A percentile compares a stretch with the other conserved stretches of the same genome.
phyloP scores from a whole-genome alignment of 805 yeast genomes.

The Lipomyces yamanashiensis region DNA sequence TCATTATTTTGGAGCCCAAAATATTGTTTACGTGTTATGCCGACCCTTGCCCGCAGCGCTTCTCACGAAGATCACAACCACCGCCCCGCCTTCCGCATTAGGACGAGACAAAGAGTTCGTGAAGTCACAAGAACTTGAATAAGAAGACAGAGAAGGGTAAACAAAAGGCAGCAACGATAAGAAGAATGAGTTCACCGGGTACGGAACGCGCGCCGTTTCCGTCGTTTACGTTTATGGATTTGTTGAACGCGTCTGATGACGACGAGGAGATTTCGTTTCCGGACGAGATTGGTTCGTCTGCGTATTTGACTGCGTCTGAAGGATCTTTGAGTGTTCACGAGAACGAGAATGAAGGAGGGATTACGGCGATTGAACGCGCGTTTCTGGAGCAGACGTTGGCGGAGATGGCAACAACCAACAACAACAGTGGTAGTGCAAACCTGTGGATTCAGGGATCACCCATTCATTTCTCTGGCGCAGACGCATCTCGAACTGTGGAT shows the following conservation, averaged over 20 bases:
- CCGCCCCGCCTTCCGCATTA: slow-evolving; percentile 1
- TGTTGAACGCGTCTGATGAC: slow-evolving; percentile 17
- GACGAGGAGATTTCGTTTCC: background rate
- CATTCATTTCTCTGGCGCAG: slow-evolving; percentile 2
- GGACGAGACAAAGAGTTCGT: background rate
- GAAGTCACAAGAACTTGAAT: background rate
- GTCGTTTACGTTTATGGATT: slow-evolving; percentile 30
- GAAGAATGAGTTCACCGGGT: background rate
- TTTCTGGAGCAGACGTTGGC: slow-evolving; percentile 22
- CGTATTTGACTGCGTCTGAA: slow-evolving; percentile 1
- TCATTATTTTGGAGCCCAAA: background rate
- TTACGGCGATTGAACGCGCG: slow-evolving; percentile 17
- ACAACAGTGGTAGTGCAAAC: too few relatives aligned
- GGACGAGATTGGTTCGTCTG: background rate
- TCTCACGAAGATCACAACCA: background rate
- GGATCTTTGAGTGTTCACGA: background rate
- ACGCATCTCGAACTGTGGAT: slow-evolving; percentile 4
- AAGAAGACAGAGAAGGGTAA: background rate
- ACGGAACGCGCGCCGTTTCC: slow-evolving; percentile 28
- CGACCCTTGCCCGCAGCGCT: slow-evolving; percentile 19
- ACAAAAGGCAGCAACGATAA: background rate
- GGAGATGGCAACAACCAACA: slow-evolving; percentile 2
- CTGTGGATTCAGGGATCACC: background rate
- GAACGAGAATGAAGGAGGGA: background rate
- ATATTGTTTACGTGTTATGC: background rate